Base-by-base conservation (phyloP, 2,329 filamentous ascomycete genomes). In the Cladosporium cucumerinum region DNA sequence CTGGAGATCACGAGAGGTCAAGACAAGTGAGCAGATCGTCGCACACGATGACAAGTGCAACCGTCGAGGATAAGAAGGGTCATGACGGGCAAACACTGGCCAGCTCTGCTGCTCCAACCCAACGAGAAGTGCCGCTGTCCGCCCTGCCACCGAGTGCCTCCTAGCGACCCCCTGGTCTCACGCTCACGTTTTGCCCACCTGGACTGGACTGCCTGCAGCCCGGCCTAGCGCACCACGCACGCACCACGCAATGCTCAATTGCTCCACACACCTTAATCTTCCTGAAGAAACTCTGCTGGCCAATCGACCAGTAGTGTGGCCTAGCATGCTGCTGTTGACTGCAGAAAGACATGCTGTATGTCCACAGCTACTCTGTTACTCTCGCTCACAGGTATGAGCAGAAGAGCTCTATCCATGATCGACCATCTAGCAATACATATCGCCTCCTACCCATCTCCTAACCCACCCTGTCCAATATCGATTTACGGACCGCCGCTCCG, bases 251-350 rank as follows among this genome's bases (percentile, higher is more conserved):
- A 36, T 34, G 46, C 21, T 36, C 59, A 48, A 52, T 30, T 39
- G 59, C 48, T 61, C 59, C 59, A 61, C 59, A 39, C 59, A 61
- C 46, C 60, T 62, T 55, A 62, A 62, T 62, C 60, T 28, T n/a
- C 59, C 60, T 62, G 60, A 62, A 62, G 60, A 62, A 62, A 62
- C 49, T 46, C 34, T 62, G 60, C 34, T 23, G 49, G 32, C 60
- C 60, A 62, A 55, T 62, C 60, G 49, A 26, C 39, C 32, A n/a
- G 5, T n/a, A 46, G 39, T 46, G 39, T 46, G 10, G 10, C 2
- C 34, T 18, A 5, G 34, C 34, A 18, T 18, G 34, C 14, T 12
- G 34, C 2, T 21, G 5, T n/a, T 6, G 6, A n/a, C 12, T 43
- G 7, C 36, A 43, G 18, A 43, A 18, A n/a, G 18, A n/a, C 36